Evolutionary conservation across 139 green algal genomes (phyloP), one percentile per base, ranked within the genome.

Genomic region (Chlamydomonas sphaeroides): DNA sequence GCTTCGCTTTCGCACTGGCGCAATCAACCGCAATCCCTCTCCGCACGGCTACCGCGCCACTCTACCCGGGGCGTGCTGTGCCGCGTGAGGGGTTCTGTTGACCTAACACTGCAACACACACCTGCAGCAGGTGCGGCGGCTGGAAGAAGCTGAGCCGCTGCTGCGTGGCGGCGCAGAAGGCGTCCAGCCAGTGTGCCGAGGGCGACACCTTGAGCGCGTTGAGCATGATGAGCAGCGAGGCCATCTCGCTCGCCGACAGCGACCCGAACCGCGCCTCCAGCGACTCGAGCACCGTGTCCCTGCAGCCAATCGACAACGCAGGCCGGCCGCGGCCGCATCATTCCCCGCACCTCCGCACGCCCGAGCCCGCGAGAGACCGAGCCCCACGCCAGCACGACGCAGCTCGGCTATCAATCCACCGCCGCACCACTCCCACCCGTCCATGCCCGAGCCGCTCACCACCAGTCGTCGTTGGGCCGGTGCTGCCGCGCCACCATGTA

Each of bases 391-490:
- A n/a, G n/a, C n/a, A n/a, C n/a, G n/a, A n/a, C n/a, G n/a, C n/a
- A n/a, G n/a, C n/a, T n/a, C n/a, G n/a, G n/a, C n/a, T n/a, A n/a
- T n/a, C n/a, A n/a, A n/a, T n/a, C n/a, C n/a, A n/a, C n/a, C n/a
- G n/a, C n/a, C n/a, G n/a, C n/a, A n/a, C n/a, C n/a, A n/a, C n/a
- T n/a, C n/a, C n/a, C n/a, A n/a, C n/a, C n/a, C n/a, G n/a, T n/a
- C n/a, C n/a, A n/a, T n/a, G n/a, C n/a, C n/a, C n/a, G n/a, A n/a
- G n/a, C n/a, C n/a, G n/a, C n/a, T n/a, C n/a, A n/a, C 45, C 72
- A 80, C 74, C 74, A 80, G 30, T 80, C 74, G 74, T 80, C 74
- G 61, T 48, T 70, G 38, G 74, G 74, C 11, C 74, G 74, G 41
- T 70, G 59, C n/a, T 32, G n/a, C n/a, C 74, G 41, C n/a, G 74